Evolutionary conservation across 169 alveolate species (phyloP), one percentile per base, ranked within the genome.

Genomic region (Perkinsus olseni): DNA sequence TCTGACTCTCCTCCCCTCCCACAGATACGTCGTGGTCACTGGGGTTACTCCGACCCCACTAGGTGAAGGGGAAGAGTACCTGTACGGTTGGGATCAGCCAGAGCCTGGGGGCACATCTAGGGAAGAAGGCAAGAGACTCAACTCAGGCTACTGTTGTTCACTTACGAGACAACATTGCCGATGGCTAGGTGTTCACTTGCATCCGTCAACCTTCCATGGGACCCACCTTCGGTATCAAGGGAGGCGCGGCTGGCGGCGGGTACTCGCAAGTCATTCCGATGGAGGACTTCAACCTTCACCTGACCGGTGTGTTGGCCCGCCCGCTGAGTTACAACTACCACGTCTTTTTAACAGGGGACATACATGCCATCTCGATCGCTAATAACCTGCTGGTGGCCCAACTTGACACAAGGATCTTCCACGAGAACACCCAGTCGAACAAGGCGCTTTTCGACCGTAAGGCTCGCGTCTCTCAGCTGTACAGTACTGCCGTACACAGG

Each of bases 11-110:
- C n/a, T n/a, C n/a, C n/a, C n/a, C n/a, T n/a, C n/a, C n/a, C 39
- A 24, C 39, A 82, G 45, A 11, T 36, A 82, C 17, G 91, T 92
- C 4, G 91, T 92, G 17, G 93, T 92, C 34, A 38, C 93, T 20
- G 93, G 93, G 3, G 74, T 92, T 34, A 92, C 93, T 3, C 93
- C 93, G n/a, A 92, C 21, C n/a, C 74, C 74, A n/a, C 91, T 48
- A 1, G 93, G 93, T 0, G 93, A 92, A 50, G 93, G 93, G 93
- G 20, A 92, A 92, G 91, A 92, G 91, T 39, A 92, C 93, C 11
- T 48, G 91, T 4, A 92, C 93, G 38, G 93, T 92, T 0, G 91
- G 93, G 31, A n/a, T 91, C 62, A 38, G 74, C 17, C 92, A 91
- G 74, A 40, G 74, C 62, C 50, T 91, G 92, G 92, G n/a, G 62